A percentile compares a stretch with the other conserved stretches of the same genome.
phyloP scores from a whole-genome alignment of 805 yeast species.

The Hanseniaspora jakobsenii region DNA sequence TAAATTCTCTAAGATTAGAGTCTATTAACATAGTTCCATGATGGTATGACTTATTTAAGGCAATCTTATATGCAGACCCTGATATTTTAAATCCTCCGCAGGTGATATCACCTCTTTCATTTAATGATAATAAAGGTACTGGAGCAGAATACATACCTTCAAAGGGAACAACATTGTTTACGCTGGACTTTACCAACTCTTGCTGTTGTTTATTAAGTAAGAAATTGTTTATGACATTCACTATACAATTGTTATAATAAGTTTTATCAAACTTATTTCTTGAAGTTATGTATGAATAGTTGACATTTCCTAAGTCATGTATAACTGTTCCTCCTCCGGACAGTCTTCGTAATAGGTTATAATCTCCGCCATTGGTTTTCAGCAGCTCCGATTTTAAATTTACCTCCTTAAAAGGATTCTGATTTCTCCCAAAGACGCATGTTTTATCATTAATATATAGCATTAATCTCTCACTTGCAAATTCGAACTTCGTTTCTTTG shows the following conservation, averaged over 20 bases:
- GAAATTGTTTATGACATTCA: slow-evolving; percentile 23
- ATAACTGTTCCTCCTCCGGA: slow-evolving; percentile 98
- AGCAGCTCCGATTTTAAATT: slow-evolving; percentile 35
- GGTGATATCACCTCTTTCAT: slow-evolving; percentile 67
- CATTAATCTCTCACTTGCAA: slow-evolving; percentile 42
- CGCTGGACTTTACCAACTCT: no score
- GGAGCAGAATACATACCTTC: not conserved
- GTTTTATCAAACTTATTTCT: slow-evolving; percentile 52
- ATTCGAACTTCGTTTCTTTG: slow-evolving; percentile 15
- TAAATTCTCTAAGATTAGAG: slow-evolving; percentile 49
- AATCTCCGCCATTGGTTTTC: slow-evolving; percentile 35
- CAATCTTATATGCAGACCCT: slow-evolving; percentile 85
- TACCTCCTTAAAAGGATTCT: slow-evolving; percentile 84
- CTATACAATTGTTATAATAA: slow-evolving; percentile 40
- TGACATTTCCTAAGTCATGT: slow-evolving; percentile 81
- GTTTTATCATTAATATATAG: slow-evolving; percentile 71
- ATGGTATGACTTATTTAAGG: slow-evolving; percentile 73
- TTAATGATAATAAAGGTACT: slow-evolving; percentile 34
- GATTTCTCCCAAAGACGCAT: slow-evolving; percentile 92
- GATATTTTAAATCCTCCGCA: slow-evolving; percentile 46
- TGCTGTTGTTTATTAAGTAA: slow-evolving; percentile 3
- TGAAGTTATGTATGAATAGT: slow-evolving; percentile 68
- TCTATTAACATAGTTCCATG: slow-evolving; percentile 89
- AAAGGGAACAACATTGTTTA: no score
- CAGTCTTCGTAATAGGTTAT: slow-evolving; percentile 64